Conservation (phyloP, 805 yeast genomes). For the Lipomyces spencermartinsiae region DNA sequence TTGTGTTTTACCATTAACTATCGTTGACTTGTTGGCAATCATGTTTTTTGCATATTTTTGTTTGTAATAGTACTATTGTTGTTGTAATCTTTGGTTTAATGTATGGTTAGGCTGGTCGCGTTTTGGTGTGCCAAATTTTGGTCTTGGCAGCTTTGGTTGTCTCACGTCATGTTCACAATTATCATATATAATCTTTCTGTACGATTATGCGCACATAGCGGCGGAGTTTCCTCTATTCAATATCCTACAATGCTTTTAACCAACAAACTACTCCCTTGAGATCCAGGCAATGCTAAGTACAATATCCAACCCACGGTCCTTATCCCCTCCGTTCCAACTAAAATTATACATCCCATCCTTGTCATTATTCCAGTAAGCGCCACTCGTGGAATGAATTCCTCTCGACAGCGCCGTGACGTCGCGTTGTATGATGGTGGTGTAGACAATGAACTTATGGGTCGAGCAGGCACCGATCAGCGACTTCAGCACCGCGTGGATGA, state of each 20-base stretch:
- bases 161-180: neutral
- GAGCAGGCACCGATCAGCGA: slow-evolving; percentile 21
- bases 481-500: slow-evolving; percentile 25
- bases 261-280: slow-evolving; percentile 11
- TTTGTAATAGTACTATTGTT: neutral
- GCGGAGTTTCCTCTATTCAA: neutral
- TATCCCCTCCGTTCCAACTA: slow-evolving; percentile 29
- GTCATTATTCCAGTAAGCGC: slow-evolving; percentile 40
- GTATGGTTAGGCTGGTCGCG: neutral
- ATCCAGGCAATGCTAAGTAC: slow-evolving; percentile 39
- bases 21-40: neutral
- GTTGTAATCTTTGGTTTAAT: neutral
- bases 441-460: slow-evolving; percentile 38
- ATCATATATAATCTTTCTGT: neutral
- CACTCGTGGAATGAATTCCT: slow-evolving; percentile 38
- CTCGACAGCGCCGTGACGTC: slow-evolving; percentile 19
- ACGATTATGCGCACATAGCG: neutral
- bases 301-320: slow-evolving; percentile 29
- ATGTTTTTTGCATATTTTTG: neutral
- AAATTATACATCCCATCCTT: slow-evolving; percentile 36
- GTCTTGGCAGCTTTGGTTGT: neutral
- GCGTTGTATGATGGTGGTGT: slow-evolving; percentile 36
- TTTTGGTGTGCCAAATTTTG: neutral
- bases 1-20: neutral
- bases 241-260: slow-evolving; percentile 8